Evolutionary conservation across 2,329 filamentous ascomycete genomes (phyloP).

Genomic region (Plenodomus biglobosus): DNA sequence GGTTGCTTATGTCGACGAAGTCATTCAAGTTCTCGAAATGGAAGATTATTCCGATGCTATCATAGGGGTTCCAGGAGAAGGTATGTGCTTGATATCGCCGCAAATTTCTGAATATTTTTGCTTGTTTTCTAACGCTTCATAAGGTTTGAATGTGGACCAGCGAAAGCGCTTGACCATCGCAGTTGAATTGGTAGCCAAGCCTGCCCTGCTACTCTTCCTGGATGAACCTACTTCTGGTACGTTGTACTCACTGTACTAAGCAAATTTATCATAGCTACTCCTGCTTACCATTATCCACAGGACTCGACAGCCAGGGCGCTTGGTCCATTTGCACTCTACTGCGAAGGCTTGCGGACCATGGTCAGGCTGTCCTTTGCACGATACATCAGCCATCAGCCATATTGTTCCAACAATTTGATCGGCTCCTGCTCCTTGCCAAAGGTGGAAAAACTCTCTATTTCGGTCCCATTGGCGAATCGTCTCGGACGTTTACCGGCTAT

Average conservation of each 20-base stretch:
- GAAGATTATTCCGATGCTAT: slow-evolving; percentile 44
- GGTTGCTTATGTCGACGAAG: slow-evolving; percentile 64
- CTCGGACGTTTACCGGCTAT: slow-evolving; percentile 65
- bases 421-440: slow-evolving; percentile 71
- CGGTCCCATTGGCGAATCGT: slow-evolving; percentile 71
- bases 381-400: slow-evolving; percentile 92
- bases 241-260: no score
- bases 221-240: neutral
- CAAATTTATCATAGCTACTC: no score
- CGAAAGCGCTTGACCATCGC: slow-evolving; percentile 63
- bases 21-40: slow-evolving; percentile 86
- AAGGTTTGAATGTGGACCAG: slow-evolving; percentile 51
- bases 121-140: no score
- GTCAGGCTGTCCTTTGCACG: slow-evolving; percentile 80
- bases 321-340: slow-evolving; percentile 85
- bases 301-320: slow-evolving; percentile 77
- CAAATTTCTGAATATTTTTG: no score
- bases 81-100: neutral
- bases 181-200: slow-evolving; percentile 44
- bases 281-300: slow-evolving; percentile 62
- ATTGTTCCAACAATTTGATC: slow-evolving; percentile 84
- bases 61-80: slow-evolving; percentile 16
- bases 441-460: slow-evolving; percentile 78
- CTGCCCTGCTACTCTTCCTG: slow-evolving; percentile 19
- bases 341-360: slow-evolving; percentile 79